phyloP scores from a whole-genome alignment of 805 yeast genomes.

The Saccharomycopsis fermentans region DNA sequence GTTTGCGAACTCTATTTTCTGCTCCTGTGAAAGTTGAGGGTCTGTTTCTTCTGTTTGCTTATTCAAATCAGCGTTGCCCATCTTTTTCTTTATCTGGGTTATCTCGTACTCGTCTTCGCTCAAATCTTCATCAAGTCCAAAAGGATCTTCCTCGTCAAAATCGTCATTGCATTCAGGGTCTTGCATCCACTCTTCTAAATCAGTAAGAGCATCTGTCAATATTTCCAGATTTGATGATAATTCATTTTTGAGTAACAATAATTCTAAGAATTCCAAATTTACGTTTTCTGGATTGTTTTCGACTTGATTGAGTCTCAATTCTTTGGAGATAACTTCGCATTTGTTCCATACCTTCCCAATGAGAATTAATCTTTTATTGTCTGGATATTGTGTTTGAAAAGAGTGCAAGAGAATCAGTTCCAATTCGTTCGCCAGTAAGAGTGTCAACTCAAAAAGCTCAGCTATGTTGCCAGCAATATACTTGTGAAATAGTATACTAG shows the following conservation, averaged over 20 bases:
- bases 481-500: constrained; percentile 4
- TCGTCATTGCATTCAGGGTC: constrained; percentile 42
- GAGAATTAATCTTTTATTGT: constrained; percentile 37
- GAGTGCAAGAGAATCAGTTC: not conserved
- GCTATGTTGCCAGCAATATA: not conserved
- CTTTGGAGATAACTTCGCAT: constrained; percentile 39
- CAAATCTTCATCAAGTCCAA: constrained; percentile 32
- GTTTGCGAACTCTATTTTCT: constrained; percentile 33
- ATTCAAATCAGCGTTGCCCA: constrained; percentile 23
- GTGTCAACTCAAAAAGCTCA: constrained; percentile 1
- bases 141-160: constrained; percentile 40
- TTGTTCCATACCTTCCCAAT: constrained; percentile 67
- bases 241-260: constrained; percentile 41
- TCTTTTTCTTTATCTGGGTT: constrained; percentile 18
- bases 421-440: not conserved
- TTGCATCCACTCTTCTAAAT: constrained; percentile 59
- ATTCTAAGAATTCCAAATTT: constrained; percentile 36
- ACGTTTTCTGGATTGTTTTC: not conserved
- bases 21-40: constrained; percentile 17
- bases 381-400: constrained; percentile 2
- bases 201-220: constrained; percentile 54
- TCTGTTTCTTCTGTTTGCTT: constrained; percentile 24
- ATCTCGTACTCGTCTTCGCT: constrained; percentile 21
- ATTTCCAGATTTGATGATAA: constrained; percentile 36
- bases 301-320: constrained; percentile 17